A percentile compares a stretch with the other conserved stretches of the same genome.
Conservation (phyloP, 1,284 basidiomycete genomes). For the Irpex sp. region DNA sequence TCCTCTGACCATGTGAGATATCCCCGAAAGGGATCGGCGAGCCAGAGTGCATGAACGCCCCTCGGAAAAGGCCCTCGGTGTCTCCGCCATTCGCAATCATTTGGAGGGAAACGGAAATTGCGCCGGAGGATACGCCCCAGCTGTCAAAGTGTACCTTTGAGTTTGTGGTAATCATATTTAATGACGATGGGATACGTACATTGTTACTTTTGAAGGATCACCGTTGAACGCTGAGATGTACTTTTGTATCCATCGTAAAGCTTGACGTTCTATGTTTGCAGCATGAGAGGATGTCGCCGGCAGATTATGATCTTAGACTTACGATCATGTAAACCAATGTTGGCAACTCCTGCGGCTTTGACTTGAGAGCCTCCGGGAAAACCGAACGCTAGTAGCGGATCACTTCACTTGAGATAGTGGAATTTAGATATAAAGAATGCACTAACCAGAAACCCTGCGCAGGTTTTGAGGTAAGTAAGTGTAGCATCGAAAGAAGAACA, state of each 20-base stretch:
- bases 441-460: not conserved
- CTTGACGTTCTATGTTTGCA: conserved; percentile 20
- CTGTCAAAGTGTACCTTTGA: conserved; percentile 12
- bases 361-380: conserved; percentile 33
- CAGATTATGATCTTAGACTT: conserved; percentile 11
- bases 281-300: not conserved
- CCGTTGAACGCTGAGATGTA: conserved; percentile 41
- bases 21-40: conserved; percentile 25
- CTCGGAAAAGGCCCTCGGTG: conserved; percentile 27
- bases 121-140: conserved; percentile 38
- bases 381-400: conserved; percentile 25
- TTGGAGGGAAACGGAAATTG: conserved; percentile 27
- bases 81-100: conserved; percentile 27
- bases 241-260: conserved; percentile 38
- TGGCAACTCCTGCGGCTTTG: conserved; percentile 31
- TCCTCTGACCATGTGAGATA: conserved; percentile 23
- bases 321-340: conserved; percentile 35
- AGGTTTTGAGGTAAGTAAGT: not conserved
- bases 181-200: conserved; percentile 18
- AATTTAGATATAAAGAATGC: not conserved
- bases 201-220: conserved; percentile 29
- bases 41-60: conserved; percentile 31
- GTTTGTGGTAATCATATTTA: not conserved
- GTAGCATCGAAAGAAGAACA: not conserved
- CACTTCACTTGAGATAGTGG: not conserved